Percentiles rank a stretch among this genome's conserved stretches.
phyloP scores from a whole-genome alignment of 75 land plant species.

The Pinus taeda region DNA sequence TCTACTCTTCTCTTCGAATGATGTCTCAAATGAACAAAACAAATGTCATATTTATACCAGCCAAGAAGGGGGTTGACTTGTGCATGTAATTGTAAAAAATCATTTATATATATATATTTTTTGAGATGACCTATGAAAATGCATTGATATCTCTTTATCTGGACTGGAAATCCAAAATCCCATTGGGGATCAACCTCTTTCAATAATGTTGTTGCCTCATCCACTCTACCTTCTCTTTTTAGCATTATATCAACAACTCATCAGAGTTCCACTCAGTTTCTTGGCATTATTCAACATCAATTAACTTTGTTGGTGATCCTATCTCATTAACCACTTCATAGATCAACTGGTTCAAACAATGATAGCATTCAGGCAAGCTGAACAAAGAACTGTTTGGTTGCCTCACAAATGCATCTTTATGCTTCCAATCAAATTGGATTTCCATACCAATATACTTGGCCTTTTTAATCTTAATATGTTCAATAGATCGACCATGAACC shows the following conservation, averaged over 20 bases:
- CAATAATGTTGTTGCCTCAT: too few relatives aligned
- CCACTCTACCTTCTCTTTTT: too few relatives aligned
- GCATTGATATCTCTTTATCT: too few relatives aligned
- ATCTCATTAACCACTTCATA: constrained; percentile 54
- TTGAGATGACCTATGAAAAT: too few relatives aligned
- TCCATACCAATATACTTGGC: constrained; percentile 80
- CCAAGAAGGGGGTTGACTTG: too few relatives aligned
- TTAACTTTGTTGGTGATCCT: constrained; percentile 23
- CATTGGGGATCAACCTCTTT: too few relatives aligned
- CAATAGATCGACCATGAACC: constrained; percentile 68
- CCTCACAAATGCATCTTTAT: constrained; percentile 60
- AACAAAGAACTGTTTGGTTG: constrained; percentile 78
- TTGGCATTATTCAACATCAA: constrained; percentile 21
- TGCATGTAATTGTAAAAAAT: too few relatives aligned
- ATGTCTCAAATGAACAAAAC: too few relatives aligned
- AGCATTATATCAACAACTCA: constrained; percentile 60
- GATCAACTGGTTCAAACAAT: constrained; percentile 53
- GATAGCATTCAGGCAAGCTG: constrained; percentile 88
- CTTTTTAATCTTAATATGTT: constrained; percentile 62
- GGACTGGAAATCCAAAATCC: too few relatives aligned
- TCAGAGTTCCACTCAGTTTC: constrained; percentile 42
- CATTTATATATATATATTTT: too few relatives aligned
- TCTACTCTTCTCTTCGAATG: too few relatives aligned
- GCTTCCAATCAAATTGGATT: constrained; percentile 81
- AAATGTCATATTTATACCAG: too few relatives aligned